phyloP scores from a whole-genome alignment of 352 stramenopile genomes.

The Globisporangium rhizosaccharum region DNA sequence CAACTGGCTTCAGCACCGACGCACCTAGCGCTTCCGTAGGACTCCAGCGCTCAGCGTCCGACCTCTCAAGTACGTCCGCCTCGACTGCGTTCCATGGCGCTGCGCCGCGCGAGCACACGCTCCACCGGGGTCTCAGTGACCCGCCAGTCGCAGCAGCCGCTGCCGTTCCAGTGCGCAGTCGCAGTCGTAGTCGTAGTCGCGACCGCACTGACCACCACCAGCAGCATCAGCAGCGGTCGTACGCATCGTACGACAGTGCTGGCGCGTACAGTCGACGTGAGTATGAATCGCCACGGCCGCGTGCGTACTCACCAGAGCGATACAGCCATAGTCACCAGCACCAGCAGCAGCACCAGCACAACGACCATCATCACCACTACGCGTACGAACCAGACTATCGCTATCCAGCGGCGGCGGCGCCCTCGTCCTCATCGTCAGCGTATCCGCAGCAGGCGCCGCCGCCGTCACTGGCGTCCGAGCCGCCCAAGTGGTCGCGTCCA shows the following conservation, averaged over 20 bases:
- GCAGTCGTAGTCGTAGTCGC: conserved; percentile 3
- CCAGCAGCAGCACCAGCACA: background rate
- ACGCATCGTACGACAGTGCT: conserved; percentile 5
- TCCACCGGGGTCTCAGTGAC: conserved; percentile 17
- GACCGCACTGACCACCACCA: background rate
- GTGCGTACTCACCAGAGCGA: conserved; percentile 9
- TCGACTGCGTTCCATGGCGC: background rate
- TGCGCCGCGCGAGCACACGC: background rate
- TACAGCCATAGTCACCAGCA: background rate
- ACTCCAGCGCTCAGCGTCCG: conserved; percentile 6
- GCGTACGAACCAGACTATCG: conserved; percentile 10
- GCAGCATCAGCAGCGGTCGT: conserved; percentile 5
- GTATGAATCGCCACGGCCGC: conserved; percentile 9
- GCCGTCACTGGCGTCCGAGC: background rate
- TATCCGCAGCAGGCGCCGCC: conserved; percentile 3
- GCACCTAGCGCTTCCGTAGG: background rate
- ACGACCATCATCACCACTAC: conserved; percentile 13
- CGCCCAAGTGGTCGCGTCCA: no score
- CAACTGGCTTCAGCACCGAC: background rate
- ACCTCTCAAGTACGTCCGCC: background rate
- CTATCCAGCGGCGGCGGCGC: background rate
- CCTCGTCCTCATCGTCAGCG: background rate
- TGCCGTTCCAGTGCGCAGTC: no score
- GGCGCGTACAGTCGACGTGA: conserved; percentile 7
- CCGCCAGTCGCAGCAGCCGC: background rate